These are phyloP conservation scores for Puccinia hordei DNA, from an alignment of 1,284 basidiomycete genomes.

Conservation along the genomic window DNA sequence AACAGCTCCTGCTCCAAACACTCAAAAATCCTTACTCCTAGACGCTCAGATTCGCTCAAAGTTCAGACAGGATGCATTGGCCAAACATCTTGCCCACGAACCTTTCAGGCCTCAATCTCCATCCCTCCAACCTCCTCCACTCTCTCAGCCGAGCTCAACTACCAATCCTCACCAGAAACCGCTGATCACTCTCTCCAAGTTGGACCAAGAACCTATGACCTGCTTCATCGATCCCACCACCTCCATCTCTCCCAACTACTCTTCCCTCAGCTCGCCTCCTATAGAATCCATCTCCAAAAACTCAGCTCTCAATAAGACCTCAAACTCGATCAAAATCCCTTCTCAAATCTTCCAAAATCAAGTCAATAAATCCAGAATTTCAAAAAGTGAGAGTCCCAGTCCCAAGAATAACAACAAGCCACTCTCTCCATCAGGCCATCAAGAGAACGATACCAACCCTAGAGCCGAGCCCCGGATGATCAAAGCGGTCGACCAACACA, in stretches of 20 bases:
- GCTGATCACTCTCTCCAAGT: conserved; percentile 8
- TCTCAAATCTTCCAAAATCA: conserved; percentile 28
- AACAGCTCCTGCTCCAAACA: neutral
- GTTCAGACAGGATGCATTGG: conserved; percentile 39
- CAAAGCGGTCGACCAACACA: conserved; percentile 32
- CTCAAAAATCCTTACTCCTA: conserved; percentile 20
- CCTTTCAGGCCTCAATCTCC: conserved; percentile 17
- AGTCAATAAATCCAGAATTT: neutral
- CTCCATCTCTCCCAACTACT: neutral
- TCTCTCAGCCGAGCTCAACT: neutral
- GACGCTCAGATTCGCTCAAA: conserved; percentile 39
- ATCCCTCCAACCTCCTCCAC: neutral
- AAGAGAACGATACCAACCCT: neutral
- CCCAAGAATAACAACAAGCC: neutral
- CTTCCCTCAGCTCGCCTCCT: neutral
- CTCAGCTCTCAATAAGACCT: neutral
- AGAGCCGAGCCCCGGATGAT: neutral
- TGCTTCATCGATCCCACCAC: conserved; percentile 18
- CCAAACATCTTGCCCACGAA: conserved; percentile 33
- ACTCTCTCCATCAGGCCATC: neutral
- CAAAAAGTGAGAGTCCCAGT: neutral
- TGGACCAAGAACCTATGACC: conserved; percentile 27
- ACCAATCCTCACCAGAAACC: neutral
- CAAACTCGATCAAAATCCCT: conserved; percentile 23
- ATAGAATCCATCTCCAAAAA: neutral